A percentile compares a stretch with the other conserved stretches of the same genome.
Conservation (phyloP, 2,329 filamentous ascomycete genomes). For the Cercospora nicotianae region DNA sequence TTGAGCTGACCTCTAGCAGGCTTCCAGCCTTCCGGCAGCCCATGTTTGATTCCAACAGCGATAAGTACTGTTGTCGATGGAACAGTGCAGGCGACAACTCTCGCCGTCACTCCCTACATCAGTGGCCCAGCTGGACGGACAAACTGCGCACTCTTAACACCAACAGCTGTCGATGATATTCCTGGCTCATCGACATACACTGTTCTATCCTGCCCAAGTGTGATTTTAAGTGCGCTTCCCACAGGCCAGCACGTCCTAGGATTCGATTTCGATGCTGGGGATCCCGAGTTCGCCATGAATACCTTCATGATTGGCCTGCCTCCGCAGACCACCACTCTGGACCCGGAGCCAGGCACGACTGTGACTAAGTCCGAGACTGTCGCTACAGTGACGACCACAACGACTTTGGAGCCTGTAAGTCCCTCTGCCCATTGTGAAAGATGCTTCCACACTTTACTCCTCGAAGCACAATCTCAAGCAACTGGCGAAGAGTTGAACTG, state of each 20-base stretch:
- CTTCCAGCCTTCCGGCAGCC: neutral
- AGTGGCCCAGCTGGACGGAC: conserved; percentile 1
- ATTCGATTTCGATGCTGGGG: neutral
- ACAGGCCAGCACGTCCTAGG: conserved; percentile 3
- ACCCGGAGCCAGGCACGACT: neutral
- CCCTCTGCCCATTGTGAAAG: neutral
- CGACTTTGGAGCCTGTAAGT: neutral
- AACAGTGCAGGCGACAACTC: neutral
- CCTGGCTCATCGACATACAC: neutral
- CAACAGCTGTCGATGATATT: neutral
- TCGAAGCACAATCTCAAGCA: neutral
- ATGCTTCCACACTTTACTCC: neutral
- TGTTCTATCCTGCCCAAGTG: conserved; percentile 2
- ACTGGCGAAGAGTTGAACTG: neutral
- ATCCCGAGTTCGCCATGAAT: neutral
- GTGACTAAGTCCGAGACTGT: neutral
- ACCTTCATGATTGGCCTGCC: neutral
- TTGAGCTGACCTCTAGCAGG: neutral
- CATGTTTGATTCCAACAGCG: neutral
- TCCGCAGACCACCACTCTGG: neutral
- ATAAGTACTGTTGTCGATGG: neutral
- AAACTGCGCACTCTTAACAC: neutral
- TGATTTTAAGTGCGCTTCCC: neutral
- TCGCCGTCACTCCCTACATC: neutral
- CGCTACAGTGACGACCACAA: neutral